phyloP scores from a whole-genome alignment of 2,329 filamentous ascomycete genomes.

The Decorospora gaudefroyi region DNA sequence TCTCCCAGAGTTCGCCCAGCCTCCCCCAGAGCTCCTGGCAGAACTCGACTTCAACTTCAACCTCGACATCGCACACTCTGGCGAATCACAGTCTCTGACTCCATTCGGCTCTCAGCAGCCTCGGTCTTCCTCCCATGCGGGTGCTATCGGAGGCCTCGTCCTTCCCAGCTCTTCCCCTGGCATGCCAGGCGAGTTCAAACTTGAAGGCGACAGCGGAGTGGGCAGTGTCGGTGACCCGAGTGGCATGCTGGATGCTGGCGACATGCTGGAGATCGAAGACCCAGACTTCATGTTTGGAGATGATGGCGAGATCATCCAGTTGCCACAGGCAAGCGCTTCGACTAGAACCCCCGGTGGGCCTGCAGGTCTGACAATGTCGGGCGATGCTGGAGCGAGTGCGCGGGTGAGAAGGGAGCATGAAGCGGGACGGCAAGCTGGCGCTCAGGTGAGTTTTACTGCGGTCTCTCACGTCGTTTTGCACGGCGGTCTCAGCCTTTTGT shows the following conservation, averaged over 20 bases:
- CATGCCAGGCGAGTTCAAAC: conserved; percentile 46
- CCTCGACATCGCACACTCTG: conserved; percentile 41
- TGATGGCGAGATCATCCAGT: conserved; percentile 62
- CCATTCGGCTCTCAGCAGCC: conserved; percentile 39
- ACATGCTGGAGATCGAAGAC: conserved; percentile 52
- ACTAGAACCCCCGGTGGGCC: conserved; percentile 20
- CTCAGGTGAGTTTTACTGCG: conserved; percentile 44
- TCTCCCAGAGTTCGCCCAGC: conserved; percentile 66
- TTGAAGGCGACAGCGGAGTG: conserved; percentile 51
- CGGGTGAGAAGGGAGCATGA: conserved; percentile 52
- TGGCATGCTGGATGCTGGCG: conserved; percentile 45
- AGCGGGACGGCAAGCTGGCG: conserved; percentile 43
- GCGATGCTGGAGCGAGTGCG: conserved; percentile 46
- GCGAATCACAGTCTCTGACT: conserved; percentile 47
- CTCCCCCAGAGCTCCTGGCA: conserved; percentile 60
- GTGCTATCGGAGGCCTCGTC: conserved; percentile 43
- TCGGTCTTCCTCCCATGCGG: conserved; percentile 25
- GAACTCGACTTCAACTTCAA: conserved; percentile 49
- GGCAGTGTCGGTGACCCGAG: conserved; percentile 39
- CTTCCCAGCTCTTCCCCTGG: conserved; percentile 56
- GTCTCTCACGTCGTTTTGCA: conserved; percentile 11
- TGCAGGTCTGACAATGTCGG: conserved; percentile 21
- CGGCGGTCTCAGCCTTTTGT: not conserved
- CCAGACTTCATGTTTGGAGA: conserved; percentile 65
- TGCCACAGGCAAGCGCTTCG: conserved; percentile 28